These are phyloP conservation scores for Pleurotus salmoneostramineus DNA, from an alignment of 768 basidiomycete genomes.

Conservation along the genomic window DNA sequence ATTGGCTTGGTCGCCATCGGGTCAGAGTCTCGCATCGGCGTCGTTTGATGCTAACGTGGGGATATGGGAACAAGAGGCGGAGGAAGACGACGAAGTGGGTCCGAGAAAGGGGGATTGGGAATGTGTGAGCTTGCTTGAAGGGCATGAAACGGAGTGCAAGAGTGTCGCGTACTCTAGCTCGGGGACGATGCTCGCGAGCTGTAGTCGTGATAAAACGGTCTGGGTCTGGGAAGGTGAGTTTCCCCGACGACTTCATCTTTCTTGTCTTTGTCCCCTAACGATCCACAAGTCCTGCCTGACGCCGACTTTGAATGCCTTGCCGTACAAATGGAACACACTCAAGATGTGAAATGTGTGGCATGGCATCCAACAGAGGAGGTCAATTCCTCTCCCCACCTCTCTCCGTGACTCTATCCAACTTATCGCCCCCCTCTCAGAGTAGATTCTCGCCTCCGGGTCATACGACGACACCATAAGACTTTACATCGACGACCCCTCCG, in stretches of 20 bases:
- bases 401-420: conserved; percentile 7
- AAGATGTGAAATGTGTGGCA: conserved; percentile 92
- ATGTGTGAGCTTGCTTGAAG: conserved; percentile 81
- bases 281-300: conserved; percentile 73
- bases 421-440: conserved; percentile 17
- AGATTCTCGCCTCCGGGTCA: conserved; percentile 95
- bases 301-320: conserved; percentile 92
- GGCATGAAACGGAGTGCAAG: conserved; percentile 97
- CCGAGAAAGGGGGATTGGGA: conserved; percentile 69
- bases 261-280: neutral
- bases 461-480: conserved; percentile 97
- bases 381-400: conserved; percentile 14
- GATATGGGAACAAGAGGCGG: conserved; percentile 76
- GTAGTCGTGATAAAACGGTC: conserved; percentile 94
- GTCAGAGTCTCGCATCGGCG: conserved; percentile 81
- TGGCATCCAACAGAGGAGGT: conserved; percentile 98
- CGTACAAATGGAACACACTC: conserved; percentile 94
- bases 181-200: conserved; percentile 86
- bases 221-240: conserved; percentile 96
- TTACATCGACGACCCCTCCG: conserved; percentile 87
- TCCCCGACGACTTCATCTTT: too few species aligned
- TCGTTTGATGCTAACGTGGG: conserved; percentile 93
- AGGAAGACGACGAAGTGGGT: conserved; percentile 26
- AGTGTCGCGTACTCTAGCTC: conserved; percentile 77
- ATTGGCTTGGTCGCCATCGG: conserved; percentile 87